Percentiles rank a stretch among this genome's conserved stretches.
Evolutionary conservation across 163 green algal genomes (phyloP).

Genomic region (Scenedesmus sp.): DNA sequence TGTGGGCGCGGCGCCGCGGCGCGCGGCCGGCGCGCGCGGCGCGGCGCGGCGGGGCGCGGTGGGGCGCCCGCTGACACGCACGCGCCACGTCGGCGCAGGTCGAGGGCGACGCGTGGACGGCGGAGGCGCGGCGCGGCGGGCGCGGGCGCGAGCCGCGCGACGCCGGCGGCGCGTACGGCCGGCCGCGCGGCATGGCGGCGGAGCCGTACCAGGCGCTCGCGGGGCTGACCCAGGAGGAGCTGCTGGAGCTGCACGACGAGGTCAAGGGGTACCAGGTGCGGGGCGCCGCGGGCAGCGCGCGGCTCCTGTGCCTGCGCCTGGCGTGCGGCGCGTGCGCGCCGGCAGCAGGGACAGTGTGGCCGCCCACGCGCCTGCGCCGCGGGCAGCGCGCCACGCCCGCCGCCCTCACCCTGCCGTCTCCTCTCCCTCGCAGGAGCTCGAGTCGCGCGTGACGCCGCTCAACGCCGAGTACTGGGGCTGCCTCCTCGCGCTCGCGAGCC

Average conservation of each 20-base stretch:
- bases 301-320: not conserved
- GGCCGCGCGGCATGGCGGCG: constrained; percentile 22
- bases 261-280: constrained; percentile 67
- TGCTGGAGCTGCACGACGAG: constrained; percentile 66
- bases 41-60: no score
- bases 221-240: constrained; percentile 41
- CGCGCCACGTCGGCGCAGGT: no score
- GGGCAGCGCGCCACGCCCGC: no score
- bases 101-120: constrained; percentile 23
- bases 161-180: not conserved
- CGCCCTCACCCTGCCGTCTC: not conserved
- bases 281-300: no score
- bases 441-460: constrained; percentile 61
- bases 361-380: no score
- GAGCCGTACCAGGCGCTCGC: constrained; percentile 61
- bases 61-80: no score
- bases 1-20: not conserved
- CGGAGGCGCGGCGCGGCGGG: not conserved
- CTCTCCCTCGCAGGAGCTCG: constrained; percentile 68
- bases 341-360: no score
- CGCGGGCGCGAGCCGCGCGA: not conserved
- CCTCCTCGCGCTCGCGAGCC: constrained; percentile 58
- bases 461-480: constrained; percentile 77
- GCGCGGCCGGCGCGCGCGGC: no score
- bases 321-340: no score